These are phyloP conservation scores for Epichloe scottii DNA, from an alignment of 2,329 filamentous ascomycete genomes.

Conservation along the genomic window DNA sequence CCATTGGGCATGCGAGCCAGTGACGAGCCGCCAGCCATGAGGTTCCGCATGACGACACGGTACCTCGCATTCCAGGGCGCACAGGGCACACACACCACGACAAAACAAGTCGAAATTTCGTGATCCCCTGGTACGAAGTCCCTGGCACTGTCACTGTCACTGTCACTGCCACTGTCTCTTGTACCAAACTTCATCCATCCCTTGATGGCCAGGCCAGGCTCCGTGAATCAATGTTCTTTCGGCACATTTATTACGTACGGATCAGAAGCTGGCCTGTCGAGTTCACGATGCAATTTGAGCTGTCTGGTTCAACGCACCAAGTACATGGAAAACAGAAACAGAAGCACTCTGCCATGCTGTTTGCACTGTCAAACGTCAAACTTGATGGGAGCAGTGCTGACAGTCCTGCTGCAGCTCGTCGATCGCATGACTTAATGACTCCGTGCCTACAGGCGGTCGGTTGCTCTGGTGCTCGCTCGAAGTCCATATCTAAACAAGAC, in stretches of 20 bases:
- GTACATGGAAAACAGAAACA: no score
- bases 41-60: conserved; percentile 5
- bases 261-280: no score
- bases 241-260: no score
- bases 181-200: no score
- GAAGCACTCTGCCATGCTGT: no score
- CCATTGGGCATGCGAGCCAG: neutral
- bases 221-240: no score
- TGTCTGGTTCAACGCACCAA: no score
- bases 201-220: no score
- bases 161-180: no score
- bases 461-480: neutral
- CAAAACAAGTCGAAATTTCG: no score
- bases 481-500: neutral
- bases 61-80: conserved; percentile 4
- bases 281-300: no score
- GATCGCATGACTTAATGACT: neutral
- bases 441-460: neutral
- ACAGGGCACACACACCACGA: neutral
- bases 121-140: neutral
- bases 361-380: neutral
- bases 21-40: neutral
- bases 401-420: neutral
- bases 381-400: neutral
- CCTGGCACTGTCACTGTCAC: neutral